Percentiles rank a stretch among this genome's conserved stretches.
These are phyloP conservation scores for Cyberlindnera bimundalis DNA, from an alignment of 805 yeast genomes.

Conservation along the genomic window DNA sequence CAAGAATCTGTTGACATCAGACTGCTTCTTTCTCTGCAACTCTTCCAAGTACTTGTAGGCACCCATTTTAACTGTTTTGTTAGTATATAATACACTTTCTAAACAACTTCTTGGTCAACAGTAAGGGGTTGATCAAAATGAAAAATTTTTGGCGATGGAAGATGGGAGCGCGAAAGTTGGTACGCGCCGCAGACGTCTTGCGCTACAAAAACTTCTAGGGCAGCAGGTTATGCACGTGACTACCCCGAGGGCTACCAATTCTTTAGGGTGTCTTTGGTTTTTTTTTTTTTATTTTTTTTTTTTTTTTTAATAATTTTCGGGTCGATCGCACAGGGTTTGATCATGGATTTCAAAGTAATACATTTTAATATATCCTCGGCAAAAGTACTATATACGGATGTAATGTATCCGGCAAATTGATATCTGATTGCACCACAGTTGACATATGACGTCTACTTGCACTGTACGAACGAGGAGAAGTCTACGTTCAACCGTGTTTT, in stretches of 20 bases:
- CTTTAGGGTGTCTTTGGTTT: too few relatives aligned
- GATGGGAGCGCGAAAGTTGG: not conserved
- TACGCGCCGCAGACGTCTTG: not conserved
- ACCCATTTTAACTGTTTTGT: constrained; percentile 62
- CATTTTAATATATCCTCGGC: too few relatives aligned
- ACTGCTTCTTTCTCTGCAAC: constrained; percentile 99
- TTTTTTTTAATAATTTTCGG: too few relatives aligned
- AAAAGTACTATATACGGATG: too few relatives aligned
- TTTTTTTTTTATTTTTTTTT: too few relatives aligned
- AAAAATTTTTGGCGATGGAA: constrained; percentile 7
- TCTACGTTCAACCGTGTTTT: too few relatives aligned
- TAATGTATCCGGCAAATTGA: too few relatives aligned
- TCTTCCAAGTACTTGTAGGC: constrained; percentile 99
- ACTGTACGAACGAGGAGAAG: too few relatives aligned
- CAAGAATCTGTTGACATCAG: constrained; percentile 98
- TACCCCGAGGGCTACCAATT: not conserved
- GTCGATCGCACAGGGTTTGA: too few relatives aligned
- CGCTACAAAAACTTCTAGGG: not conserved
- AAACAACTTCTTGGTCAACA: not conserved
- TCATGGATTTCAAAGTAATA: too few relatives aligned
- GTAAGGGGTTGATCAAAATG: constrained; percentile 1
- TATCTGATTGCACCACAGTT: too few relatives aligned
- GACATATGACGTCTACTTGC: too few relatives aligned
- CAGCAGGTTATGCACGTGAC: not conserved
- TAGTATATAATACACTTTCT: constrained; percentile 10